A percentile compares a stretch with the other conserved stretches of the same genome.
Conservation (phyloP, 2,329 filamentous ascomycete species). For the Cryphonectria naterciae region DNA sequence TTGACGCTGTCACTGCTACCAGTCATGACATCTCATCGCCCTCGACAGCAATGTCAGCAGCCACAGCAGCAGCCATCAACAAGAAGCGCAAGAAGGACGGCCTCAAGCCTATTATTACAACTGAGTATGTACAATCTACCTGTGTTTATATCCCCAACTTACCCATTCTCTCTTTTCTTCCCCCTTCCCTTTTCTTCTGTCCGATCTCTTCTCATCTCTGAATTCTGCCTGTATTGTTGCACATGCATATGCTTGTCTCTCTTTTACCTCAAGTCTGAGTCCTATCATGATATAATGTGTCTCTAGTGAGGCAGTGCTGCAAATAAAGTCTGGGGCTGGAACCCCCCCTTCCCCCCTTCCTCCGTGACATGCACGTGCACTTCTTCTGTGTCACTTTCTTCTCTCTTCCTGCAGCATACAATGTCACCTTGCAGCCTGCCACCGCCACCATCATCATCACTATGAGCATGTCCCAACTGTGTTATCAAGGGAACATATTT, state of each 20-base stretch:
- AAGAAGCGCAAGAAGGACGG: conserved; percentile 74
- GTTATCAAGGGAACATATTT: background rate
- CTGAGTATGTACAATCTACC: conserved; percentile 51
- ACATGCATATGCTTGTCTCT: conserved; percentile 4
- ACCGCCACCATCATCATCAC: background rate
- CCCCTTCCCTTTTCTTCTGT: background rate
- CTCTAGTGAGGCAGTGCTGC: conserved; percentile 11
- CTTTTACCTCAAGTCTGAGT: background rate
- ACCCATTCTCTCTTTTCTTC: background rate
- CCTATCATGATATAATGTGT: background rate
- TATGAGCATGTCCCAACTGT: background rate
- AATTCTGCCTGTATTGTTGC: background rate
- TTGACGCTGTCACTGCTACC: background rate
- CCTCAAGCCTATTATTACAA: conserved; percentile 77
- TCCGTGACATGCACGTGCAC: background rate
- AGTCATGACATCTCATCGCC: background rate
- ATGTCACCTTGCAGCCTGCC: background rate
- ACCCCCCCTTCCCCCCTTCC: background rate
- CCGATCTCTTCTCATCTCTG: background rate
- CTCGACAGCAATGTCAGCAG: conserved; percentile 18
- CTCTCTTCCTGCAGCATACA: background rate
- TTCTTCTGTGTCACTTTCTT: background rate
- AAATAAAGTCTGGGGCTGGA: conserved; percentile 2
- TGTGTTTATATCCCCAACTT: conserved; percentile 14
- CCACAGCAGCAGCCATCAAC: conserved; percentile 29